A percentile compares a stretch with the other conserved stretches of the same genome.
phyloP scores from a whole-genome alignment of 257 asterid genomes.

The Perilla frutescens region DNA sequence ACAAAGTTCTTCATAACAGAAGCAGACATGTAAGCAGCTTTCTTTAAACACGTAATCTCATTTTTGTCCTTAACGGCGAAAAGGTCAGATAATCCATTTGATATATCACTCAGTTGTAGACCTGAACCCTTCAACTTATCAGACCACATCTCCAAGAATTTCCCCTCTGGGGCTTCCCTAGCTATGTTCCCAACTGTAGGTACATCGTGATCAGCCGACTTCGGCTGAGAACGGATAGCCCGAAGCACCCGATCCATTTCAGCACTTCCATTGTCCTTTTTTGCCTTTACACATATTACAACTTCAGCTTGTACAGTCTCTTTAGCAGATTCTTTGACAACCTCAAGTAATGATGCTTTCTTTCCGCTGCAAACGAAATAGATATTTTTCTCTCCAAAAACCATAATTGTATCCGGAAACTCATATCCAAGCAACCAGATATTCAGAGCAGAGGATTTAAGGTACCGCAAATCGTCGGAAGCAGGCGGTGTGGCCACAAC shows the following conservation, averaged over 20 bases:
- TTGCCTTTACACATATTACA: constrained; percentile 58
- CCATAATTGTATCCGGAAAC: constrained; percentile 78
- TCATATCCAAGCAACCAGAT: constrained; percentile 81
- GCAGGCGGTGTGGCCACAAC: constrained; percentile 68
- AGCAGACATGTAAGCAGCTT: constrained; percentile 72
- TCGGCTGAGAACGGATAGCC: constrained; percentile 45
- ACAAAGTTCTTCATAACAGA: constrained; percentile 65
- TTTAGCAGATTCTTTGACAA: constrained; percentile 55
- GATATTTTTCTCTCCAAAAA: constrained; percentile 55
- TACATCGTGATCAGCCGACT: constrained; percentile 35
- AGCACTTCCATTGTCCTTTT: constrained; percentile 54
- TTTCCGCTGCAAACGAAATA: constrained; percentile 66
- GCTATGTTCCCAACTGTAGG: constrained; percentile 56
- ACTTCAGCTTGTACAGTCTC: constrained; percentile 48
- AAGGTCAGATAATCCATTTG: constrained; percentile 66
- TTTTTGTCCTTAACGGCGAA: constrained; percentile 64
- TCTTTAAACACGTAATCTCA: constrained; percentile 62
- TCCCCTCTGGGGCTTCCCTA: constrained; percentile 74
- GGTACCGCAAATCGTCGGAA: constrained; percentile 73
- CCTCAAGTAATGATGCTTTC: constrained; percentile 62
- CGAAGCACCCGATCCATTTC: constrained; percentile 54
- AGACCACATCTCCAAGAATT: constrained; percentile 60
- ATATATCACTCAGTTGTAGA: constrained; percentile 51
- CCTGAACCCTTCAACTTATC: constrained; percentile 57
- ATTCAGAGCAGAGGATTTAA: constrained; percentile 65